phyloP scores from a whole-genome alignment of 2,329 filamentous ascomycete genomes.

The Botrytis fabae region DNA sequence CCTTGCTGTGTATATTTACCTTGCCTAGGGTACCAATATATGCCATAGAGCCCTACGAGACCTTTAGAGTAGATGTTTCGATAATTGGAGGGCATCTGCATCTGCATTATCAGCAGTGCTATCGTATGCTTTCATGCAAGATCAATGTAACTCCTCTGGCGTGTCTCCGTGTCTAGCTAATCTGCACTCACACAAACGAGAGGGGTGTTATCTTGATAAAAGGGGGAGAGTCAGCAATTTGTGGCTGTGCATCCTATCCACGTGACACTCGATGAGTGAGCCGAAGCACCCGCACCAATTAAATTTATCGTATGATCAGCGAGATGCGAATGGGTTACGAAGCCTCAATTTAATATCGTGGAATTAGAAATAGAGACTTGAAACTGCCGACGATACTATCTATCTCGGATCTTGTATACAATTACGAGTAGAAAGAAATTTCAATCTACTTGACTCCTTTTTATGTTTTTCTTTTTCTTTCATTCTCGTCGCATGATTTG shows the following conservation, averaged over 20 bases:
- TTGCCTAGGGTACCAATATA: not conserved
- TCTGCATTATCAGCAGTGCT: not conserved
- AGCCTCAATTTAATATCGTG: conserved; percentile 21
- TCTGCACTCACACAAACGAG: not conserved
- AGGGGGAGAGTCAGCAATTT: not conserved
- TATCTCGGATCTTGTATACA: not conserved
- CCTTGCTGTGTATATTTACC: not conserved
- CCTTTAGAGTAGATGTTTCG: not conserved
- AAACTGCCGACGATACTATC: not conserved
- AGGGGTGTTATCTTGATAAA: not conserved
- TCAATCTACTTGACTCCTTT: not conserved
- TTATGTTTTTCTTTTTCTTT: conserved; percentile 1
- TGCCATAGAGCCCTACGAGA: not conserved
- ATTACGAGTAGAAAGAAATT: not conserved
- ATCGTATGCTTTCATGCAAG: not conserved
- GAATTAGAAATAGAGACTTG: not conserved
- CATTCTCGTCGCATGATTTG: conserved; percentile 7
- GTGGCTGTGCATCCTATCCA: not conserved
- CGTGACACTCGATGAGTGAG: not conserved
- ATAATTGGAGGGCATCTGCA: not conserved
- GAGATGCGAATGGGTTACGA: conserved; percentile 19
- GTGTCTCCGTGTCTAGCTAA: not conserved
- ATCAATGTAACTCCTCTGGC: not conserved
- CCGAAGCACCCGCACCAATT: conserved; percentile 16
- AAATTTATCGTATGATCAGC: conserved; percentile 15